Evolutionary conservation across 371 early-diverging fungal genomes (phyloP).

Genomic region (Encephalitozoon cuniculi): DNA sequence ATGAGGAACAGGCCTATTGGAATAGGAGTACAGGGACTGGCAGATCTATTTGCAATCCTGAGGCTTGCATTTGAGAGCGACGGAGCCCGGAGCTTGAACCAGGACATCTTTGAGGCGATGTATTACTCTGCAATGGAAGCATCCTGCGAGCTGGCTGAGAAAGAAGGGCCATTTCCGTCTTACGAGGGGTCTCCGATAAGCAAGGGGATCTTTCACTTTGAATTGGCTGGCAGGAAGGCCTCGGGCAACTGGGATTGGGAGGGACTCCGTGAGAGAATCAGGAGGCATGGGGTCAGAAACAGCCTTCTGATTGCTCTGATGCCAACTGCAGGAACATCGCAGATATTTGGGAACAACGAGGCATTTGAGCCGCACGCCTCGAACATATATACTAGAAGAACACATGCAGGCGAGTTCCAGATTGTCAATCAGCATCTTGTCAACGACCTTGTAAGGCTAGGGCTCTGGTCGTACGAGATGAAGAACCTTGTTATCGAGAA

Average conservation of each 20-base stretch:
- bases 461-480: conserved; percentile 85
- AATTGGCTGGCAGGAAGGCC: conserved; percentile 76
- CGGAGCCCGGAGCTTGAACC: conserved; percentile 78
- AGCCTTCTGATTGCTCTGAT: conserved; percentile 91
- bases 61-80: conserved; percentile 85
- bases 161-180: conserved; percentile 74
- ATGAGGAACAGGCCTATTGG: conserved; percentile 90
- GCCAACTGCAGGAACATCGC: conserved; percentile 98
- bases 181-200: conserved; percentile 80
- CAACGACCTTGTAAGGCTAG: conserved; percentile 77
- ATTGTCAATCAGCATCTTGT: conserved; percentile 90
- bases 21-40: conserved; percentile 94
- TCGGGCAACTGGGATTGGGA: conserved; percentile 80
- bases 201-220: conserved; percentile 85
- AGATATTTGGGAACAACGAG: conserved; percentile 94
- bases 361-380: conserved; percentile 95
- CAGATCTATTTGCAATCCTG: conserved; percentile 89
- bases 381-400: conserved; percentile 93
- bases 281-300: conserved; percentile 84
- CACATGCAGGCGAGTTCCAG: conserved; percentile 96
- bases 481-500: conserved; percentile 87
- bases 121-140: conserved; percentile 90
- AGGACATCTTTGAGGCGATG: conserved; percentile 86
- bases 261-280: conserved; percentile 70
- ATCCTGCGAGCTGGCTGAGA: conserved; percentile 77